A percentile compares a stretch with the other conserved stretches of the same genome.
These are phyloP conservation scores for Mychonastes homosphaera DNA, from an alignment of 139 green algal genomes.

Conservation along the genomic window DNA sequence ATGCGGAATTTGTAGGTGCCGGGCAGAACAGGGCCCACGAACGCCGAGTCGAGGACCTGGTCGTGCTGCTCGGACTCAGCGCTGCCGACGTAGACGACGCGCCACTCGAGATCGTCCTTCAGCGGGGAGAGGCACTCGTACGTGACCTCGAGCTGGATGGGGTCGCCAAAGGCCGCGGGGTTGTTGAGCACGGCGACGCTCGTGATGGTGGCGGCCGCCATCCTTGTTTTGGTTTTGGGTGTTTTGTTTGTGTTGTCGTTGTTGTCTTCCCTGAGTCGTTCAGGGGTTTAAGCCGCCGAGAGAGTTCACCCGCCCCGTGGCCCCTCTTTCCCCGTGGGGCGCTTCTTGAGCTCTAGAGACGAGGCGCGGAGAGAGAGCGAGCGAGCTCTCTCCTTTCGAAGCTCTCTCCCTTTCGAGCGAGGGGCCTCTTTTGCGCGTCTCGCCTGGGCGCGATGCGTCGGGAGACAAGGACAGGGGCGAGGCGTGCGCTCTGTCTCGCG, in stretches of 20 bases:
- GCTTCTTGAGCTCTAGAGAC: too few relatives aligned
- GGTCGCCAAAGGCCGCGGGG: conserved; percentile 59
- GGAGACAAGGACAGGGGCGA: too few relatives aligned
- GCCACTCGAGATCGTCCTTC: conserved; percentile 88
- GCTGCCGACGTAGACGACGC: conserved; percentile 89
- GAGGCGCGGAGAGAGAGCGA: too few relatives aligned
- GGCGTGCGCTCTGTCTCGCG: too few relatives aligned
- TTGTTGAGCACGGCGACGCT: conserved; percentile 77
- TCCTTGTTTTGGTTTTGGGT: conserved; percentile 23
- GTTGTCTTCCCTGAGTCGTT: not conserved
- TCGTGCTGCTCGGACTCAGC: conserved; percentile 88
- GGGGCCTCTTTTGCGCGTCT: too few relatives aligned
- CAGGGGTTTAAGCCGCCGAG: not conserved
- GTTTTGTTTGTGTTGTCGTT: too few relatives aligned
- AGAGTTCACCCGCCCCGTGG: not conserved
- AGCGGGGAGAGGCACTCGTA: conserved; percentile 83
- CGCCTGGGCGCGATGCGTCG: too few relatives aligned
- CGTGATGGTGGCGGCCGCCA: conserved; percentile 81
- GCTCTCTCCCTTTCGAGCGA: too few relatives aligned
- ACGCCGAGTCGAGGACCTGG: conserved; percentile 83
- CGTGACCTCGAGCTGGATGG: conserved; percentile 89
- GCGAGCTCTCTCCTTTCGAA: too few relatives aligned
- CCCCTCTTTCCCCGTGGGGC: too few relatives aligned
- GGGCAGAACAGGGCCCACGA: conserved; percentile 82
- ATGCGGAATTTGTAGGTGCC: conserved; percentile 84